Conservation (phyloP, 305 asterid genomes). For the Solanum chacoense region DNA sequence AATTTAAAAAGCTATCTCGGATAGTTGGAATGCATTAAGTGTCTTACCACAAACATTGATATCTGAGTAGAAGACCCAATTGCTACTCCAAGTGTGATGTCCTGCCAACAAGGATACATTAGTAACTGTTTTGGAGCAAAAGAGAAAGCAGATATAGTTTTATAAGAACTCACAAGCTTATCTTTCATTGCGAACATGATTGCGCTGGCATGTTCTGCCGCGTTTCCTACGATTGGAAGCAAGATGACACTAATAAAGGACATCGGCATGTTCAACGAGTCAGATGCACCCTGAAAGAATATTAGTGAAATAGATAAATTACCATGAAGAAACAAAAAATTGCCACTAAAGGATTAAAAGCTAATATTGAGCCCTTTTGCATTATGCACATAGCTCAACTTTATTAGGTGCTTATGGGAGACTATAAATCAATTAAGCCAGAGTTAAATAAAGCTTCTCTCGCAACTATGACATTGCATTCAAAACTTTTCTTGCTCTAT, state of each 20-base stretch:
- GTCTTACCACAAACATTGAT: slow-evolving; percentile 92
- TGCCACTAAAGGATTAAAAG: not conserved
- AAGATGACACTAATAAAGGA: slow-evolving; percentile 90
- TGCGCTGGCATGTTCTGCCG: slow-evolving; percentile 97
- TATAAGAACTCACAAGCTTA: slow-evolving; percentile 67
- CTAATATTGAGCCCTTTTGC: not conserved
- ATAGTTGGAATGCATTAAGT: not conserved
- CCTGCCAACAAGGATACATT: slow-evolving; percentile 37
- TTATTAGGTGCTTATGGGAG: not conserved
- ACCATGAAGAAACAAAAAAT: not conserved
- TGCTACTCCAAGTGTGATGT: slow-evolving; percentile 91
- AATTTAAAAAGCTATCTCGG: not conserved
- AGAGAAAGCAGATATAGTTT: not conserved
- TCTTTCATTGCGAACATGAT: slow-evolving; percentile 98
- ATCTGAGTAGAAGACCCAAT: slow-evolving; percentile 97
- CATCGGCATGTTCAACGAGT: slow-evolving; percentile 71
- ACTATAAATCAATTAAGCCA: not conserved
- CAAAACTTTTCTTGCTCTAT: not conserved
- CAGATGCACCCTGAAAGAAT: slow-evolving; percentile 86
- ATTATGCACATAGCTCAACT: not conserved
- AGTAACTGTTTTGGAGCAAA: not conserved
- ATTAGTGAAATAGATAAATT: not conserved
- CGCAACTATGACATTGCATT: not conserved
- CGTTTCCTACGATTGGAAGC: slow-evolving; percentile 95
- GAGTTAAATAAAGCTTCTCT: not conserved